Percentiles rank a stretch among this genome's conserved stretches.
phyloP scores from a whole-genome alignment of 371 early-diverging fungal species.

The Umbelopsis sp. region DNA sequence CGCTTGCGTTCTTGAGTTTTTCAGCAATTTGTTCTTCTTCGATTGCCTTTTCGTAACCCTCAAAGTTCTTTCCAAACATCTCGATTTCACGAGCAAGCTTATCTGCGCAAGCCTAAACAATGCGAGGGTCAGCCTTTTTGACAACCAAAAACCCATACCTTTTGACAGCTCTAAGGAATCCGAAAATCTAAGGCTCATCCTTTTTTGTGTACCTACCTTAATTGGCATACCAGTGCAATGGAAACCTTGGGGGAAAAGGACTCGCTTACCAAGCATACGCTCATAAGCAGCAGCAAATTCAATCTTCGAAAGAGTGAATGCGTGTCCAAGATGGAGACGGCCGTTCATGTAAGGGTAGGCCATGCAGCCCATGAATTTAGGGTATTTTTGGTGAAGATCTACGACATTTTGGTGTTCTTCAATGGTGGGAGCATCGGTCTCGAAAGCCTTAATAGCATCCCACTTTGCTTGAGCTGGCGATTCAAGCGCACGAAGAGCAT shows the following conservation, averaged over 20 bases:
- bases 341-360: constrained; percentile 99
- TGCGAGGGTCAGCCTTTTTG: too few relatives aligned
- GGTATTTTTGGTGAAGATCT: constrained; percentile 66
- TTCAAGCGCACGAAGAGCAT: constrained; percentile 82
- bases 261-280: constrained; percentile 93
- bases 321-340: constrained; percentile 98
- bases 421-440: constrained; percentile 84
- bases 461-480: constrained; percentile 77
- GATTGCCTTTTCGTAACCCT: constrained; percentile 54
- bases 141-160: too few relatives aligned
- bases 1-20: constrained; percentile 32
- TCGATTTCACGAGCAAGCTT: constrained; percentile 96
- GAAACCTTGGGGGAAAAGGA: constrained; percentile 98
- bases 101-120: constrained; percentile 91
- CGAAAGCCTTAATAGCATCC: constrained; percentile 80
- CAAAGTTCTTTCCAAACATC: constrained; percentile 90
- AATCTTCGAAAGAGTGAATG: constrained; percentile 96
- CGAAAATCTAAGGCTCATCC: too few relatives aligned
- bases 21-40: constrained; percentile 47
- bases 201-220: constrained; percentile 62
- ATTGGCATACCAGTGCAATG: constrained; percentile 99
- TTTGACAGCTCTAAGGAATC: too few relatives aligned
- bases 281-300: constrained; percentile 97
- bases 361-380: constrained; percentile 97
- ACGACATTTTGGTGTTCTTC: constrained; percentile 60